Conservation (phyloP, 805 yeast species). For the Lipomyces chichibuensis region DNA sequence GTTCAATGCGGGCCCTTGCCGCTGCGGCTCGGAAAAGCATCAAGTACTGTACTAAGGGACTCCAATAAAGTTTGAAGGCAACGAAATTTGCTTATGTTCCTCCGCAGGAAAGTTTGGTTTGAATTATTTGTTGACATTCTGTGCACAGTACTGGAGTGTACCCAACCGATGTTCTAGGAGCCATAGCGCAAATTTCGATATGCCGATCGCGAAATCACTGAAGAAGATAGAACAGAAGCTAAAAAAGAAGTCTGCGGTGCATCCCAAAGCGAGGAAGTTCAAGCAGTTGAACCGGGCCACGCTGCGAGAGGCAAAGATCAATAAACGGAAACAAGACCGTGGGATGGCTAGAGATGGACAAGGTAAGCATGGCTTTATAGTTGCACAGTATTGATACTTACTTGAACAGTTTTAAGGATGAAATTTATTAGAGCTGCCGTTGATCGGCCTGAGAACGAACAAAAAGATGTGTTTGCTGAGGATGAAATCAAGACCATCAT, state of each 20-base stretch:
- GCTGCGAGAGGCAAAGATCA: slow-evolving; percentile 73
- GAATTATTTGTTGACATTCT: neutral
- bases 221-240: slow-evolving; percentile 65
- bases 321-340: slow-evolving; percentile 56
- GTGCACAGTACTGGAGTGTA: neutral
- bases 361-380: slow-evolving; percentile 29
- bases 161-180: neutral
- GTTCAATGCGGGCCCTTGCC: neutral
- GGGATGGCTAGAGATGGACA: slow-evolving; percentile 53
- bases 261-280: slow-evolving; percentile 88
- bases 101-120: neutral
- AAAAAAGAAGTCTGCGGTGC: slow-evolving; percentile 58
- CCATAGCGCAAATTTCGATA: slow-evolving; percentile 36
- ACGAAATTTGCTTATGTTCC: neutral
- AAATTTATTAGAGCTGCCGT: slow-evolving; percentile 65
- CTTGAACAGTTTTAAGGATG: slow-evolving; percentile 52
- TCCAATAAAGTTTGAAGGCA: neutral
- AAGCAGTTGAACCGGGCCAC: slow-evolving; percentile 85
- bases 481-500: slow-evolving; percentile 66
- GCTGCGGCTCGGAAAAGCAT: neutral
- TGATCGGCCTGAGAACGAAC: slow-evolving; percentile 42
- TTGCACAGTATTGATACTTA: slow-evolving; percentile 1
- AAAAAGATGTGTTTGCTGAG: slow-evolving; percentile 51
- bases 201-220: slow-evolving; percentile 73
- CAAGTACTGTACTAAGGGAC: neutral